Conservation (phyloP, 352 stramenopile species). For the Globisporangium polare region DNA sequence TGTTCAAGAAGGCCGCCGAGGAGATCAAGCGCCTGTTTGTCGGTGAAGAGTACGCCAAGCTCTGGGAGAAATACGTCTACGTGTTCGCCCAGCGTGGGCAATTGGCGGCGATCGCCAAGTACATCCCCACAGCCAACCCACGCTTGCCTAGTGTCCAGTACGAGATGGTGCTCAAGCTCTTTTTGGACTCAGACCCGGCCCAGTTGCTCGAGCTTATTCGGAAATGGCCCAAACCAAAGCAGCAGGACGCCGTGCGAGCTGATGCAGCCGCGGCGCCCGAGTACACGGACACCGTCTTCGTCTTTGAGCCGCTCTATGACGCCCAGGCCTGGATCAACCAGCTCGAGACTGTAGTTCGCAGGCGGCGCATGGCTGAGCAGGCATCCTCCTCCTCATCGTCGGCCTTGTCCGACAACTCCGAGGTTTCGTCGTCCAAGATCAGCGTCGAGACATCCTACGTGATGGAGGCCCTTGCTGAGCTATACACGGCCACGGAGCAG, state of each 20-base stretch:
- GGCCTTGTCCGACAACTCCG: slow-evolving; percentile 14
- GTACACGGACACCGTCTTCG: slow-evolving; percentile 63
- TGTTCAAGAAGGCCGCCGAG: slow-evolving; percentile 65
- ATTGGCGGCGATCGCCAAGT: slow-evolving; percentile 63
- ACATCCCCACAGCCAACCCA: slow-evolving; percentile 70
- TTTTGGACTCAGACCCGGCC: slow-evolving; percentile 73
- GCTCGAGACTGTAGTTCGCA: slow-evolving; percentile 67
- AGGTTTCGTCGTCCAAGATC: slow-evolving; percentile 32
- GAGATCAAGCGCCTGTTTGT: slow-evolving; percentile 73
- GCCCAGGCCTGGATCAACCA: slow-evolving; percentile 79
- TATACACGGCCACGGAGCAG: slow-evolving; percentile 80
- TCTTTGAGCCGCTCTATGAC: slow-evolving; percentile 80
- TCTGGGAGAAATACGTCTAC: slow-evolving; percentile 88
- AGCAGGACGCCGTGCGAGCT: slow-evolving; percentile 27
- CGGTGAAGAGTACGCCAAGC: slow-evolving; percentile 53
- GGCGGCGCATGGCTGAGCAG: slow-evolving; percentile 60
- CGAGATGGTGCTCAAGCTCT: slow-evolving; percentile 85
- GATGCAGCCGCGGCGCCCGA: slow-evolving; percentile 35
- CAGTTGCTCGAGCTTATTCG: slow-evolving; percentile 74
- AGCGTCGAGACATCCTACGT: slow-evolving; percentile 81
- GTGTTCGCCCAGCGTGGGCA: slow-evolving; percentile 78
- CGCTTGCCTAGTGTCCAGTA: slow-evolving; percentile 68
- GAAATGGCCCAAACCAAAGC: slow-evolving; percentile 77
- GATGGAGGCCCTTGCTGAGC: slow-evolving; percentile 75
- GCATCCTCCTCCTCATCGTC: slow-evolving; percentile 1